phyloP scores from a whole-genome alignment of 2,329 filamentous ascomycete species.

The Blastomyces parvus region DNA sequence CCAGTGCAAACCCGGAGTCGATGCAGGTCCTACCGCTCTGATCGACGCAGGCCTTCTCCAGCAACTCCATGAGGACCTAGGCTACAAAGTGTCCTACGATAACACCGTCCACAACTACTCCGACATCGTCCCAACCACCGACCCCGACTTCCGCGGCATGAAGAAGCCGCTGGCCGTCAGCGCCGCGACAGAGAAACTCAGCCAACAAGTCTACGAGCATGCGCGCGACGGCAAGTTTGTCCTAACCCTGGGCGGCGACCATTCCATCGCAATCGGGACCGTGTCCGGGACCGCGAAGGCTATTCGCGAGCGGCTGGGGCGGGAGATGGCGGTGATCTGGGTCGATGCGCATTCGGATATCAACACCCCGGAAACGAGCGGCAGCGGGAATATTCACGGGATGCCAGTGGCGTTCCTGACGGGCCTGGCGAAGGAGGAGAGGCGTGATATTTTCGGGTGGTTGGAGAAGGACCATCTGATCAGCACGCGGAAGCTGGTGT shows the following conservation, averaged over 20 bases:
- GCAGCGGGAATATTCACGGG: constrained; percentile 89
- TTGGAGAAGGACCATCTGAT: constrained; percentile 51
- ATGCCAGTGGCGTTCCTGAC: constrained; percentile 95
- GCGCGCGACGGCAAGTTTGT: constrained; percentile 75
- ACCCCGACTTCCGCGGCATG: constrained; percentile 82
- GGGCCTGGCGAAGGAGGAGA: constrained; percentile 67
- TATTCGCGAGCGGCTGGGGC: constrained; percentile 64
- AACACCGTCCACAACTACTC: constrained; percentile 71
- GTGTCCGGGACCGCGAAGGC: constrained; percentile 81
- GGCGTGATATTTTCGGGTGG: constrained; percentile 83
- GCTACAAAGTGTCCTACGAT: constrained; percentile 81
- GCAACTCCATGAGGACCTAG: constrained; percentile 74
- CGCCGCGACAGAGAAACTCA: constrained; percentile 70
- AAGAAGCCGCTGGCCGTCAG: constrained; percentile 84
- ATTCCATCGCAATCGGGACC: constrained; percentile 91
- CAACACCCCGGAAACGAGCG: constrained; percentile 86
- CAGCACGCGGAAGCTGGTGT: constrained; percentile 78
- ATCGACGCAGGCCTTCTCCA: constrained; percentile 79
- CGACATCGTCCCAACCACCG: constrained; percentile 57
- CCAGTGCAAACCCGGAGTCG: constrained; percentile 82
- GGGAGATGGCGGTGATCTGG: constrained; percentile 94
- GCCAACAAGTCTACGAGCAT: constrained; percentile 77
- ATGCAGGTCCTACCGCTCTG: constrained; percentile 78
- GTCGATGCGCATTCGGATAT: constrained; percentile 97
- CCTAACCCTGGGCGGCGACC: constrained; percentile 88